These are phyloP conservation scores for Boletus semigastroideus DNA, from an alignment of 1,284 basidiomycete species.

Conservation along the genomic window DNA sequence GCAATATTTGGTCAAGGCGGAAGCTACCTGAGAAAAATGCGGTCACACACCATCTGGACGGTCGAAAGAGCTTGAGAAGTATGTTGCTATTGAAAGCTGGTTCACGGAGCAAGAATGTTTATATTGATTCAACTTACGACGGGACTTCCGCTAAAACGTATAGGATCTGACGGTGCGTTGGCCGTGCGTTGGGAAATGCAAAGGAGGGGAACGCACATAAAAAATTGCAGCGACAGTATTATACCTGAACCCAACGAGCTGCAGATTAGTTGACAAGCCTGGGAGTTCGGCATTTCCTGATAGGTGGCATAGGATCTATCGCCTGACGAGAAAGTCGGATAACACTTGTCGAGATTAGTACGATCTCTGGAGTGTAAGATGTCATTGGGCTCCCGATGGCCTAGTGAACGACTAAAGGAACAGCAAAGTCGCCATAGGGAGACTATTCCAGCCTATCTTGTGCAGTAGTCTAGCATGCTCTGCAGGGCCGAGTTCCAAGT, in stretches of 20 bases:
- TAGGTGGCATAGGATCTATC: background rate
- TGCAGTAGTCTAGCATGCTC: slow-evolving; percentile 40
- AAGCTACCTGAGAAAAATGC: background rate
- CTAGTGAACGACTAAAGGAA: slow-evolving; percentile 53
- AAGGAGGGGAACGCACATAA: slow-evolving; percentile 36
- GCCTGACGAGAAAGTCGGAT: background rate
- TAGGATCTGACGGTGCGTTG: slow-evolving; percentile 33
- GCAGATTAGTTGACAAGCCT: slow-evolving; percentile 41
- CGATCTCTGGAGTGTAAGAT: slow-evolving; percentile 31
- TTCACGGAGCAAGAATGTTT: background rate
- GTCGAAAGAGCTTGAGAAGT: slow-evolving; percentile 44
- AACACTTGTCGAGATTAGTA: slow-evolving; percentile 33
- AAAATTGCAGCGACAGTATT: slow-evolving; percentile 50
- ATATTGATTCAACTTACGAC: slow-evolving; percentile 38
- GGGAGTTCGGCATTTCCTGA: slow-evolving; percentile 37
- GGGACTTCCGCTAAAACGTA: slow-evolving; percentile 49
- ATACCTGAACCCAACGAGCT: slow-evolving; percentile 43
- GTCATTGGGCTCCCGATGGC: background rate
- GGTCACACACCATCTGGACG: slow-evolving; percentile 46
- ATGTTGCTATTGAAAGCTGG: slow-evolving; percentile 39
- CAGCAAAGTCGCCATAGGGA: slow-evolving; percentile 53
- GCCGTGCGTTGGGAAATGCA: background rate
- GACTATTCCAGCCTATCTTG: slow-evolving; percentile 49
- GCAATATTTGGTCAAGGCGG: background rate
- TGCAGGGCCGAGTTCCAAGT: slow-evolving; percentile 18